Conservation (phyloP, 306 rosid species). For the Cucumis hystrix region DNA sequence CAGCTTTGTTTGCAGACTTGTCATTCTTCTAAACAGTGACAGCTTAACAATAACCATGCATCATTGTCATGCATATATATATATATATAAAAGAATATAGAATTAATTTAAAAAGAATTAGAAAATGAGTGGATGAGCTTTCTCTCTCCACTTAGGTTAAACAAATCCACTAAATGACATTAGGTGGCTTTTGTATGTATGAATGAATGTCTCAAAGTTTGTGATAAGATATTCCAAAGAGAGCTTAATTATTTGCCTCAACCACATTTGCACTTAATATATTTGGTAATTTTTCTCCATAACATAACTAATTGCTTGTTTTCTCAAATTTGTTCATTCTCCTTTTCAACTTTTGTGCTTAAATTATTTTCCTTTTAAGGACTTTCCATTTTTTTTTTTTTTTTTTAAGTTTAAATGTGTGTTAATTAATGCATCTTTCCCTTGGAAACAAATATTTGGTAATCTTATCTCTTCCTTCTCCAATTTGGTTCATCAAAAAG, state of each 20-base stretch:
- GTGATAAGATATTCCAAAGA: not conserved
- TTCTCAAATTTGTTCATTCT: not conserved
- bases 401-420: not conserved
- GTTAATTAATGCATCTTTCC: not conserved
- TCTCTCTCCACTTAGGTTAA: slow-evolving; percentile 1
- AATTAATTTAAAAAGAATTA: too few species aligned
- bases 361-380: not conserved
- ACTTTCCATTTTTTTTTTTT: not conserved
- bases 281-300: not conserved
- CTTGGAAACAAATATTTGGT: not conserved
- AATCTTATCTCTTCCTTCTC: not conserved
- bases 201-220: not conserved
- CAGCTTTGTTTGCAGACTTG: slow-evolving; percentile 7
- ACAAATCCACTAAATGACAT: not conserved
- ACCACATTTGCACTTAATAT: not conserved
- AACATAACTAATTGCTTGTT: not conserved
- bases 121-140: not conserved
- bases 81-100: too few species aligned
- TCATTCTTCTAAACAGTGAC: slow-evolving; percentile 10
- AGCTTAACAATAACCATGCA: slow-evolving; percentile 12
- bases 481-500: not conserved
- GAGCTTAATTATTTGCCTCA: not conserved
- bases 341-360: not conserved
- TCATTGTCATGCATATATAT: slow-evolving; percentile 5
- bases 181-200: not conserved